A percentile compares a stretch with the other conserved stretches of the same genome.
These are phyloP conservation scores for Aspergillus clavatus DNA, from an alignment of 2,329 filamentous ascomycete genomes.

Conservation along the genomic window DNA sequence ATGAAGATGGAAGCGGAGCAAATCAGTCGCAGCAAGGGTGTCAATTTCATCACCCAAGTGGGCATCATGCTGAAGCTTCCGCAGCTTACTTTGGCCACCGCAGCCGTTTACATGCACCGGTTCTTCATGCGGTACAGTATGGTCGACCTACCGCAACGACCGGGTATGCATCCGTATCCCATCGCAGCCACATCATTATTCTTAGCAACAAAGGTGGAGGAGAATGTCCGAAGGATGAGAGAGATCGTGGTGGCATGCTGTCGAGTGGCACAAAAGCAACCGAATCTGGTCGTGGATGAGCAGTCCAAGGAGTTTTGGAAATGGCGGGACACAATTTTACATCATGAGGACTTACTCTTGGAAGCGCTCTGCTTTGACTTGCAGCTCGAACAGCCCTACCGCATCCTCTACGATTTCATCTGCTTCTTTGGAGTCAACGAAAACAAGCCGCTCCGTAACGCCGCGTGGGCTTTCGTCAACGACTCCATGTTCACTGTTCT, in stretches of 20 bases:
- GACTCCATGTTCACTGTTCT: constrained; percentile 81
- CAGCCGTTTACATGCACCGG: constrained; percentile 89
- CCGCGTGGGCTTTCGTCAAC: constrained; percentile 90
- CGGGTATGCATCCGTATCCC: constrained; percentile 84
- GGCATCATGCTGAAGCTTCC: constrained; percentile 89
- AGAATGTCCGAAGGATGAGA: constrained; percentile 93
- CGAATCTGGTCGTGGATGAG: constrained; percentile 84
- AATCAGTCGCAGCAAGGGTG: constrained; percentile 76
- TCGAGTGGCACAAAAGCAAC: constrained; percentile 90
- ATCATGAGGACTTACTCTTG: constrained; percentile 87
- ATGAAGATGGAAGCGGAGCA: constrained; percentile 73
- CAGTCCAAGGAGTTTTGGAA: constrained; percentile 98
- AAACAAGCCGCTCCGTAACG: constrained; percentile 76
- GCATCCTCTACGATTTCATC: constrained; percentile 75
- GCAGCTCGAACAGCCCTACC: constrained; percentile 83
- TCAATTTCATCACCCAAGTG: constrained; percentile 94
- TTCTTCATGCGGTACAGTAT: constrained; percentile 90
- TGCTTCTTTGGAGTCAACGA: constrained; percentile 68
- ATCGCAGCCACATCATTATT: constrained; percentile 90
- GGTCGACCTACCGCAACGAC: constrained; percentile 62
- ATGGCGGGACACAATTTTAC: constrained; percentile 90
- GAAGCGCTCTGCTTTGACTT: constrained; percentile 92
- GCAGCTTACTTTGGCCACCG: constrained; percentile 86
- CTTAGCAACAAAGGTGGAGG: constrained; percentile 93
- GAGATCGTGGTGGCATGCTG: constrained; percentile 91